Conservation (phyloP, 306 rosid genomes). For the Spatholobus suberectus region DNA sequence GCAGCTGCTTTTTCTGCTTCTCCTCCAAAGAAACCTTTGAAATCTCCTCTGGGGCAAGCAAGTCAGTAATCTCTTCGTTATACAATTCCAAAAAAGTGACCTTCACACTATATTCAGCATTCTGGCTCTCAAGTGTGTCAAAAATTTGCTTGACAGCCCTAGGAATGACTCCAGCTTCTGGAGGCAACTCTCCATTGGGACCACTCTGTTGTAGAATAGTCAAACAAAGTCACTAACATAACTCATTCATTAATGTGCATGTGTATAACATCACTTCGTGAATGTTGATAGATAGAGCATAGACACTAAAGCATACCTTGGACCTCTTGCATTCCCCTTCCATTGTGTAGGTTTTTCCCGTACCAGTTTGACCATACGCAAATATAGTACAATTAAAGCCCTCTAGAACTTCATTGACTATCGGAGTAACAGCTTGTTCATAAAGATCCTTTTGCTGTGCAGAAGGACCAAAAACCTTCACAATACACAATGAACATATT, state of each 20-base stretch:
- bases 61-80: constrained; percentile 92
- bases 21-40: constrained; percentile 75
- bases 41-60: constrained; percentile 93
- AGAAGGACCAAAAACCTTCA: constrained; percentile 88
- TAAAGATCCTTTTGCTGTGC: constrained; percentile 88
- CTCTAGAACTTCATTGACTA: constrained; percentile 86
- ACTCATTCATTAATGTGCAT: not conserved
- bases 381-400: constrained; percentile 94
- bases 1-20: constrained; percentile 88
- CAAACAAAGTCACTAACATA: not conserved
- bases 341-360: constrained; percentile 93
- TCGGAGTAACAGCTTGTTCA: constrained; percentile 86
- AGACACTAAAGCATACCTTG: constrained; percentile 57
- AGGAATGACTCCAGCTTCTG: constrained; percentile 91
- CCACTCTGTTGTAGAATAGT: constrained; percentile 63
- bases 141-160: constrained; percentile 94
- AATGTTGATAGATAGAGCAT: not conserved
- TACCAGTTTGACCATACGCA: constrained; percentile 97
- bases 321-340: constrained; percentile 95
- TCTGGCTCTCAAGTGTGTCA: constrained; percentile 90
- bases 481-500: not conserved
- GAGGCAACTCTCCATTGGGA: constrained; percentile 85
- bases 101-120: constrained; percentile 92
- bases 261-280: too few relatives aligned
- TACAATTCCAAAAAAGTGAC: constrained; percentile 92